Conservation (phyloP, 495 filamentous ascomycete genomes). For the Penicillium turbatum region DNA sequence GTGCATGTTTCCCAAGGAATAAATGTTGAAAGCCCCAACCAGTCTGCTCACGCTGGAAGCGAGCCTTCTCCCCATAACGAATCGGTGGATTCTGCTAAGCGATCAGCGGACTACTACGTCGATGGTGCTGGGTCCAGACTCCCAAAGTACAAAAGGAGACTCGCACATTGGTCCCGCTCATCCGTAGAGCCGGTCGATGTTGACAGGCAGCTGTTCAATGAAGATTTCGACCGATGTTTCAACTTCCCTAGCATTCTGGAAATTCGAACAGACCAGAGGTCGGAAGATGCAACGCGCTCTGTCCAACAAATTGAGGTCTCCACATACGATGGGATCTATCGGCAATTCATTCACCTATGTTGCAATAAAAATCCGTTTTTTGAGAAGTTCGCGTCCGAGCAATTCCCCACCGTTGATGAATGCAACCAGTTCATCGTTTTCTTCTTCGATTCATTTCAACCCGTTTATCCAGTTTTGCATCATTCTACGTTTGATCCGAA, state of each 20-base stretch:
- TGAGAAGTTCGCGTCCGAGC: conserved; percentile 31
- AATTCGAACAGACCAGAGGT: conserved; percentile 7
- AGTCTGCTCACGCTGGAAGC: conserved; percentile 15
- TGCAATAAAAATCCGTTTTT: conserved; percentile 33
- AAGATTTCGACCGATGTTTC: conserved; percentile 14
- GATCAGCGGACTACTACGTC: conserved; percentile 35
- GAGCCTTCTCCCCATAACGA: conserved; percentile 21
- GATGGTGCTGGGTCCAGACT: conserved; percentile 33
- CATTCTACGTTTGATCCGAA: conserved; percentile 37
- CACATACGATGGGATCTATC: conserved; percentile 35
- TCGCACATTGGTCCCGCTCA: conserved; percentile 20
- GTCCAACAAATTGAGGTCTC: conserved; percentile 23
- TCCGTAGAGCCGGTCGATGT: conserved; percentile 11
- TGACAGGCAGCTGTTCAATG: conserved; percentile 8
- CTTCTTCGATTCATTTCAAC: conserved; percentile 41
- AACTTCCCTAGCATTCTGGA: conserved; percentile 25
- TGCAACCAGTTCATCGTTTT: conserved; percentile 32
- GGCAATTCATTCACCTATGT: conserved; percentile 35
- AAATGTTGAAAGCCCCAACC: conserved; percentile 16
- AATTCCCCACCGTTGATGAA: conserved; percentile 32
- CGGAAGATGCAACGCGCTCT: conserved; percentile 11
- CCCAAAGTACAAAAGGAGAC: conserved; percentile 29
- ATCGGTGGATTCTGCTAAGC: conserved; percentile 20
- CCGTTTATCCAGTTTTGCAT: conserved; percentile 46
- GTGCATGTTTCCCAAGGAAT: conserved; percentile 20